Conservation (phyloP, 768 basidiomycete genomes). For the Galerina marginata region DNA sequence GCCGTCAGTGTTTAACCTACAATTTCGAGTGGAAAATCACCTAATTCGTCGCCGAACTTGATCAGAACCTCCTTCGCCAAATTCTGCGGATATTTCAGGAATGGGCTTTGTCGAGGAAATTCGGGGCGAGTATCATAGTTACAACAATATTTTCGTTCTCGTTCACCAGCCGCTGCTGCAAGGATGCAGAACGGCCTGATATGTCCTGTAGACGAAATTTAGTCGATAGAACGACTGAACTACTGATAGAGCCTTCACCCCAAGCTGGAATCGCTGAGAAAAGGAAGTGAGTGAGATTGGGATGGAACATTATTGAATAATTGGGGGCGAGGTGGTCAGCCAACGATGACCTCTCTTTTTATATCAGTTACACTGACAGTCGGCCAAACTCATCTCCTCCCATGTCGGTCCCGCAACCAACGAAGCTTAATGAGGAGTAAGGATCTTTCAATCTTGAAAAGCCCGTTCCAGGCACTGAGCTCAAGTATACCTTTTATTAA, state of each 20-base stretch:
- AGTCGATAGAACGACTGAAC: no score
- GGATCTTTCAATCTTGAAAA: no score
- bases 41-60: not conserved
- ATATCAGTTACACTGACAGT: no score
- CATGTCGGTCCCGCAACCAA: no score
- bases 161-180: slow-evolving; percentile 7
- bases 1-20: no score
- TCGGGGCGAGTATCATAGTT: not conserved
- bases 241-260: not conserved
- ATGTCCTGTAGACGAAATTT: not conserved
- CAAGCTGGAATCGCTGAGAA: slow-evolving; percentile 3
- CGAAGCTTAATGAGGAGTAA: no score
- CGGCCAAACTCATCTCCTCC: no score
- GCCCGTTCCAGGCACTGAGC: no score
- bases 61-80: not conserved
- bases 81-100: slow-evolving; percentile 1
- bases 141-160: not conserved
- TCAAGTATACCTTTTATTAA: no score
- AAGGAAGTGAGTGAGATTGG: not conserved
- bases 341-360: no score
- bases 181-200: slow-evolving; percentile 4
- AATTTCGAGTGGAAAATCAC: not conserved
- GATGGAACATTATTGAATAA: no score
- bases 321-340: no score
- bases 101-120: not conserved